These are phyloP conservation scores for Candolleomyces aberdarensis DNA, from an alignment of 768 basidiomycete genomes.

Conservation along the genomic window DNA sequence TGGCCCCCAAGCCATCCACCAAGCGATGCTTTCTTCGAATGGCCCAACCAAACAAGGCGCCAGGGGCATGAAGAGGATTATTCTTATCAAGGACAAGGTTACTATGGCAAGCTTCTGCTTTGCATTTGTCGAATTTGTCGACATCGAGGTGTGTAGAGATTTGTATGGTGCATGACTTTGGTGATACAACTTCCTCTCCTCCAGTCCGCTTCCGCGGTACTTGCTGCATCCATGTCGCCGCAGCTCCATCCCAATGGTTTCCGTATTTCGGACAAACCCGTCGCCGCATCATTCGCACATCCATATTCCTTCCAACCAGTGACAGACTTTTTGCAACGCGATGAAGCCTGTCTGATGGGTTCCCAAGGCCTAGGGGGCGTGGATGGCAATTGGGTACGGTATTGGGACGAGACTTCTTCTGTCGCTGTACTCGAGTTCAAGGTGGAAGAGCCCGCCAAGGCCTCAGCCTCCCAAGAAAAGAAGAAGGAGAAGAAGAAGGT, in stretches of 20 bases:
- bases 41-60: slow-evolving; percentile 77
- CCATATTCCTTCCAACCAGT: slow-evolving; percentile 86
- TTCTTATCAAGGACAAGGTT: slow-evolving; percentile 85
- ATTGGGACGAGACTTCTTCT: slow-evolving; percentile 90
- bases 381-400: slow-evolving; percentile 71
- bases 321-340: slow-evolving; percentile 67
- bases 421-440: slow-evolving; percentile 76
- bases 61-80: slow-evolving; percentile 82
- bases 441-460: slow-evolving; percentile 56
- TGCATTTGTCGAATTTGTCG: slow-evolving; percentile 89
- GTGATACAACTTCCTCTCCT: slow-evolving; percentile 13
- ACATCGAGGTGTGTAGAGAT: slow-evolving; percentile 59
- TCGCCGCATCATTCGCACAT: slow-evolving; percentile 92
- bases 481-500: slow-evolving; percentile 65
- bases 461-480: slow-evolving; percentile 32
- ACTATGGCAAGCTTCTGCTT: slow-evolving; percentile 91
- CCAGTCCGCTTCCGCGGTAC: slow-evolving; percentile 78
- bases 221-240: slow-evolving; percentile 85
- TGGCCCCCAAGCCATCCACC: slow-evolving; percentile 82
- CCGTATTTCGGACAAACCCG: slow-evolving; percentile 83
- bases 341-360: slow-evolving; percentile 72
- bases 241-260: slow-evolving; percentile 91
- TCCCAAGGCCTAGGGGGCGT: slow-evolving; percentile 67
- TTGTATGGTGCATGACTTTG: neutral
- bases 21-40: slow-evolving; percentile 79